A percentile compares a stretch with the other conserved stretches of the same genome.
These are phyloP conservation scores for Gossypium mustelinum DNA, from an alignment of 345 rosid species.

Conservation along the genomic window DNA sequence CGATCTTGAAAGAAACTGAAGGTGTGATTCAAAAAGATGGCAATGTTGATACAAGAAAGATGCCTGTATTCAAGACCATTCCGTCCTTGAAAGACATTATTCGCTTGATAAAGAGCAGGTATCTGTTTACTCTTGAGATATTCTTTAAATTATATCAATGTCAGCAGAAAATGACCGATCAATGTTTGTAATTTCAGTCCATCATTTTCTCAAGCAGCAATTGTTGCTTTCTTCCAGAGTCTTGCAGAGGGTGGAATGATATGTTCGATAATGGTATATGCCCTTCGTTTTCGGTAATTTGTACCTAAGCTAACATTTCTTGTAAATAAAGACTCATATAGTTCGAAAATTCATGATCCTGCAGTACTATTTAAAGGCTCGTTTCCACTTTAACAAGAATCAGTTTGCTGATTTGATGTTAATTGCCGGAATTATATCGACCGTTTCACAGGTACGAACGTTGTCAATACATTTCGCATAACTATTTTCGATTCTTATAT, in stretches of 20 bases:
- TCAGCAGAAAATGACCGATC: background rate
- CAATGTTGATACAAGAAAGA: slow-evolving; percentile 12
- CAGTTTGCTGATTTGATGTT: slow-evolving; percentile 77
- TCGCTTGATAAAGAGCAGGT: slow-evolving; percentile 59
- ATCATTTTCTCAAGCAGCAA: slow-evolving; percentile 63
- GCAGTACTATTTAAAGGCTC: slow-evolving; percentile 90
- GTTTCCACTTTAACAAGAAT: slow-evolving; percentile 72
- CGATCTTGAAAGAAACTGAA: slow-evolving; percentile 40
- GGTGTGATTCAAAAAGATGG: slow-evolving; percentile 21
- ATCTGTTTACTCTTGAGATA: background rate
- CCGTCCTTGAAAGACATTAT: slow-evolving; percentile 51
- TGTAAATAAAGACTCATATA: background rate
- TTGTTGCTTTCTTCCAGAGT: slow-evolving; percentile 68
- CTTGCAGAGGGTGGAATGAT: slow-evolving; percentile 61
- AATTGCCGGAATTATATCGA: slow-evolving; percentile 42
- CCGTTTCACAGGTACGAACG: slow-evolving; percentile 54
- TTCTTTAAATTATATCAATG: too few relatives aligned
- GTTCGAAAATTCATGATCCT: background rate
- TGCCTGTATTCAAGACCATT: slow-evolving; percentile 37
- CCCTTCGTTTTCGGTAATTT: background rate
- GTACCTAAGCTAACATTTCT: background rate
- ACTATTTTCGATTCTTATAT: background rate
- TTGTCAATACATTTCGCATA: background rate
- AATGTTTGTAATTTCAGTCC: slow-evolving; percentile 38
- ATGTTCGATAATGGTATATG: slow-evolving; percentile 53